phyloP scores from a whole-genome alignment of 495 filamentous ascomycete genomes.

The Penicillium alfredii region DNA sequence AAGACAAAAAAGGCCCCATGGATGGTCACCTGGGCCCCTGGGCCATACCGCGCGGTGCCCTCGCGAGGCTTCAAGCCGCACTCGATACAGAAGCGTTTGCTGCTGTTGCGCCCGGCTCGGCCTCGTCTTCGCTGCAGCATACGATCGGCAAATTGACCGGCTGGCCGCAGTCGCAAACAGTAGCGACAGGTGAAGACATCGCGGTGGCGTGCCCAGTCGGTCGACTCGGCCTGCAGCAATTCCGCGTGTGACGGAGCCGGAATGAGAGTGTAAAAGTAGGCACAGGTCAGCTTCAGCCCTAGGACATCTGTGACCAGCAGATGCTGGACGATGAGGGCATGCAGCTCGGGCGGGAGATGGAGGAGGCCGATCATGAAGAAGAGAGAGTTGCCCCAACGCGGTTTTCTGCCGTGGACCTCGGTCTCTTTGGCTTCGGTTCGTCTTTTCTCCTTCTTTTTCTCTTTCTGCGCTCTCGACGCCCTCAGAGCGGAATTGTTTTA shows the following conservation, averaged over 20 bases:
- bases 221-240: slow-evolving; percentile 23
- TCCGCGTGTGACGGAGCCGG: slow-evolving; percentile 21
- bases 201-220: slow-evolving; percentile 17
- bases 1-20: slow-evolving; percentile 20
- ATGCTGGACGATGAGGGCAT: slow-evolving; percentile 47
- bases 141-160: slow-evolving; percentile 23
- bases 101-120: slow-evolving; percentile 15
- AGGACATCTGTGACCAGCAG: slow-evolving; percentile 51
- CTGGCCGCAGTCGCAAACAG: slow-evolving; percentile 29
- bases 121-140: slow-evolving; percentile 26
- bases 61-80: slow-evolving; percentile 28
- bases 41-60: slow-evolving; percentile 28
- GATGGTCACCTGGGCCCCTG: slow-evolving; percentile 21
- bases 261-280: slow-evolving; percentile 21
- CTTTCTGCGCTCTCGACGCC: no score
- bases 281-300: slow-evolving; percentile 46
- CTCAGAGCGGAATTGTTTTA: no score
- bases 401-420: no score
- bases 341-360: slow-evolving; percentile 53
- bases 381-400: no score
- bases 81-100: slow-evolving; percentile 33
- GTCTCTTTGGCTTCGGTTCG: not conserved
- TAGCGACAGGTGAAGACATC: slow-evolving; percentile 35
- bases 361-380: slow-evolving; percentile 22
- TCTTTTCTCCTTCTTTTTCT: no score